Base-by-base conservation (phyloP, 495 filamentous ascomycete genomes). In the Melanomma pulvis-pyrius region DNA sequence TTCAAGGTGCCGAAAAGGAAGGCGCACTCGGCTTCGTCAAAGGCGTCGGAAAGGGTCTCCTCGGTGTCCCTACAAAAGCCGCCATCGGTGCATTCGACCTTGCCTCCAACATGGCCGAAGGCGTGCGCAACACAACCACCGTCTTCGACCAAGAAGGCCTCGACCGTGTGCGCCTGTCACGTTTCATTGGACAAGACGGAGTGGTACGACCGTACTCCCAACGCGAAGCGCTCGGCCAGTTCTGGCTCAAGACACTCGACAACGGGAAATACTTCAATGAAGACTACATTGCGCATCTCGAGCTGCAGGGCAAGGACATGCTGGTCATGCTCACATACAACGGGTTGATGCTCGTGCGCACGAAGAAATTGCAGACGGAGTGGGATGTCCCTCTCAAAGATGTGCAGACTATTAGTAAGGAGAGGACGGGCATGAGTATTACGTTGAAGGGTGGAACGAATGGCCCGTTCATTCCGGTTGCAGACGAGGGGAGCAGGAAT, bases 221-320 rank as follows among this genome's bases (percentile, higher is more conserved):
- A 76, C 91, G 94, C 17, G 94, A 98, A 81, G 92, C 94, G 0
- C 86, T 98, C 15, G 94, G 94, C 9, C 94, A 98, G 76, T 96
- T 93, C 80, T 98, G 94, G 94, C 87, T 98, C 69, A 98, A 98
- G 81, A 96, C 96, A 22, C 83, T 94, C 1, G 96, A 98, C 73
- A 93, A 96, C 63, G 94, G 94, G 51, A 96, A 93, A 79, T 96
- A 91, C 80, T 98, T 98, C 84, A 87, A 93, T 78, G 96, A 98
- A 76, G 85, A 92, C 72, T 98, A 98, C 78, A 94, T 98, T 73
- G 94, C 92, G 13, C 94, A 98, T 68, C 83, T 98, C 22, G 94
- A 98, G 74, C 87, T 98, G 29, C 90, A 88, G 6, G 85, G 88
- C 9, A 88, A 93, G 73, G 94, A 97, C 71, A 90, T 96, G 85